Conservation (phyloP, 352 stramenopile species). For the Thalassiosira exigua region DNA sequence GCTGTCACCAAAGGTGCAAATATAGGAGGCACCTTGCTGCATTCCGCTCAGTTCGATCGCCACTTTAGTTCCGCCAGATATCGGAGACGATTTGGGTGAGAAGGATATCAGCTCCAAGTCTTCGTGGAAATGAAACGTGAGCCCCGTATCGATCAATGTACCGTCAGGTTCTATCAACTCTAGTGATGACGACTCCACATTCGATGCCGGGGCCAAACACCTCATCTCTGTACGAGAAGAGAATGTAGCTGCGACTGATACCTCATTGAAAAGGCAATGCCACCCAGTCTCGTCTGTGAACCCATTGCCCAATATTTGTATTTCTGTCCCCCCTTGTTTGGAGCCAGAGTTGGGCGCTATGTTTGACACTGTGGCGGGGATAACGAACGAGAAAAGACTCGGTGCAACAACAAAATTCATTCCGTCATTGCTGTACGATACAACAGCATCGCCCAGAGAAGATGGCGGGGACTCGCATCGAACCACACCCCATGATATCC, state of each 20-base stretch:
- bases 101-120: slow-evolving; percentile 42
- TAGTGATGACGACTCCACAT: slow-evolving; percentile 15
- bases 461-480: slow-evolving; percentile 36
- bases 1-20: slow-evolving; percentile 42
- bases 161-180: slow-evolving; percentile 36
- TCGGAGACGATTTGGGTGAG: slow-evolving; percentile 40
- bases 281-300: slow-evolving; percentile 37
- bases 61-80: slow-evolving; percentile 40
- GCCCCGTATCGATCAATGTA: slow-evolving; percentile 45
- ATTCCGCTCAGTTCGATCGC: slow-evolving; percentile 39
- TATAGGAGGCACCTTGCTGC: slow-evolving; percentile 36
- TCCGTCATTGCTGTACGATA: slow-evolving; percentile 63
- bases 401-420: slow-evolving; percentile 39
- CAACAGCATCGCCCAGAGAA: slow-evolving; percentile 16
- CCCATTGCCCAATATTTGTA: slow-evolving; percentile 50
- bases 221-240: slow-evolving; percentile 46
- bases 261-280: slow-evolving; percentile 50
- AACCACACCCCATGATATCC: slow-evolving; percentile 38
- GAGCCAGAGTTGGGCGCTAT: slow-evolving; percentile 38
- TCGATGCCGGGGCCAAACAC: slow-evolving; percentile 33
- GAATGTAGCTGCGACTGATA: slow-evolving; percentile 34
- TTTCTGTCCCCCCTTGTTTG: slow-evolving; percentile 25
- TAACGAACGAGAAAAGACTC: slow-evolving; percentile 37
- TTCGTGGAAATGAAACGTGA: slow-evolving; percentile 46
- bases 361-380: slow-evolving; percentile 24